Conservation (phyloP, 2,329 filamentous ascomycete genomes). For the Alternaria tenuissima region DNA sequence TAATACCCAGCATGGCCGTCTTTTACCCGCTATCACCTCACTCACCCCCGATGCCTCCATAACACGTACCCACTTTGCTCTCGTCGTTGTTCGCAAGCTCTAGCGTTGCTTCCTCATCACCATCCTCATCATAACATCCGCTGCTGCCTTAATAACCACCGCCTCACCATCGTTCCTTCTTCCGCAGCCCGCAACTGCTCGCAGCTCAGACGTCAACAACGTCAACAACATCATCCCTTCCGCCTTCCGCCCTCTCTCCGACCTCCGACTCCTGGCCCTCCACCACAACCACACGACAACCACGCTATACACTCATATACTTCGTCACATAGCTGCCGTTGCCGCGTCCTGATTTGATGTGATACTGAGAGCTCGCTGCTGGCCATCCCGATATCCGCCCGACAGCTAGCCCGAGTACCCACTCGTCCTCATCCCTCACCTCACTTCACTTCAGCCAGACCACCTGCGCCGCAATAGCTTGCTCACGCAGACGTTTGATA, state of each 20-base stretch:
- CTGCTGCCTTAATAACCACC: constrained; percentile 30
- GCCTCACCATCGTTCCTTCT: constrained; percentile 42
- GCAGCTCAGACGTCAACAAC: constrained; percentile 32
- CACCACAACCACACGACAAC: constrained; percentile 25
- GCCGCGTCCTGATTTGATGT: constrained; percentile 47
- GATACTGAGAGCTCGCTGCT: constrained; percentile 35
- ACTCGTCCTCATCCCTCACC: constrained; percentile 22
- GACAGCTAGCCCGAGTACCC: constrained; percentile 29
- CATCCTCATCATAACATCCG: constrained; percentile 4
- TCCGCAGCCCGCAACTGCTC: constrained; percentile 34
- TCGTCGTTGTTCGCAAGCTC: constrained; percentile 40
- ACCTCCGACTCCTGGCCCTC: constrained; percentile 20
- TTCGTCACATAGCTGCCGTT: constrained; percentile 38
- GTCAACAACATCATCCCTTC: constrained; percentile 17
- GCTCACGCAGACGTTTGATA: constrained; percentile 37
- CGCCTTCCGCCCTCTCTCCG: constrained; percentile 17
- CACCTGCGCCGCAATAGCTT: constrained; percentile 27
- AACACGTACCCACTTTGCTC: constrained; percentile 33
- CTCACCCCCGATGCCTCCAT: constrained; percentile 40
- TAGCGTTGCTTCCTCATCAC: constrained; percentile 30
- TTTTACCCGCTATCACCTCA: constrained; percentile 35
- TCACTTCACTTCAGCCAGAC: constrained; percentile 17
- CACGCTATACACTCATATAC: constrained; percentile 44
- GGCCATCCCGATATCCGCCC: constrained; percentile 33
- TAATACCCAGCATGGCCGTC: constrained; percentile 27